Evolutionary conservation across 176 grass and related monocot species (phyloP).

Genomic region (Triticum dicoccoides): DNA sequence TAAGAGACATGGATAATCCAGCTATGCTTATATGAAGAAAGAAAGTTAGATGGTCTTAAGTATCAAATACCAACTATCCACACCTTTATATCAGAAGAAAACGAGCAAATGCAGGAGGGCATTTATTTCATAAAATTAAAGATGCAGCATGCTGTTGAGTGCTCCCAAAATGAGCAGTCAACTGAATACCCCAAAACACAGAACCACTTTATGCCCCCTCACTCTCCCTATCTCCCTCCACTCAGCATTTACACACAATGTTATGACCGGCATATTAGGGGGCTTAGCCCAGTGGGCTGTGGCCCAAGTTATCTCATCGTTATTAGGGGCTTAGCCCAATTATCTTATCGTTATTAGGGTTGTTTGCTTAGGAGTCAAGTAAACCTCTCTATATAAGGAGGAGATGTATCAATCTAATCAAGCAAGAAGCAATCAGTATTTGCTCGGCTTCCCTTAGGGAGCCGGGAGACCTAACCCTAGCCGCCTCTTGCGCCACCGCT

Average conservation of each 20-base stretch:
- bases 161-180: constrained; percentile 13
- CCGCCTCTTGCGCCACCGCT: no score
- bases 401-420: no score
- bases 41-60: neutral
- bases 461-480: no score
- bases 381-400: no score
- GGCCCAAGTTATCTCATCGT: no score
- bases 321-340: no score
- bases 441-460: no score
- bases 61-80: neutral
- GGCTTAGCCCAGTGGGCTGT: no score
- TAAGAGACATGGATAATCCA: constrained; percentile 19
- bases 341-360: no score
- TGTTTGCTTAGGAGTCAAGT: no score
- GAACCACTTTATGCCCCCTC: neutral
- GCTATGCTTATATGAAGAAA: neutral
- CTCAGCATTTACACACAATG: neutral
- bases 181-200: neutral
- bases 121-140: constrained; percentile 17
- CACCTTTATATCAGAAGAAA: constrained; percentile 11
- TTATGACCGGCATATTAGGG: no score
- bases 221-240: neutral
- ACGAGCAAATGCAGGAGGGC: neutral
- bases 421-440: no score
- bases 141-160: constrained; percentile 5